Base-by-base conservation (phyloP, 208 protist genomes). In the Crithidia sp. region DNA sequence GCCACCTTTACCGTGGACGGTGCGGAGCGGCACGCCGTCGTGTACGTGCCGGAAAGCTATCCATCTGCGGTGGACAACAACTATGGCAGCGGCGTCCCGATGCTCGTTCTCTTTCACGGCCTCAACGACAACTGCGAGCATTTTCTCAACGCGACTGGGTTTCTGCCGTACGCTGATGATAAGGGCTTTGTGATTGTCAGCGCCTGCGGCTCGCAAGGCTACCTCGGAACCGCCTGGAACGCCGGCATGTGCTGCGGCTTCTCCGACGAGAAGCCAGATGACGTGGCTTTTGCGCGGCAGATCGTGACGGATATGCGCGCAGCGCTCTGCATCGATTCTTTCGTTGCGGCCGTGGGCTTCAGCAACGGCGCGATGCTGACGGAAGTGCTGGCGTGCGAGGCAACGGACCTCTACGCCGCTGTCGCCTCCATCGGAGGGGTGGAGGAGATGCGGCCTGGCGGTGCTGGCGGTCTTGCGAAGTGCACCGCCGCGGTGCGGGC, bases 301-400 rank as follows among this genome's bases (percentile, higher is more conserved):
- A 65, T 91, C 12, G 74, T 93, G n/a, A 14, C 67, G 4, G 60
- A 71, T 4, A 59, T 86, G 47, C 56, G 54, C 16, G 40, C 66
- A n/a, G 41, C 37, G 7, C 0, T 83, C 7, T 87, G 84, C 67
- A 67, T 93, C 16, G 74, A 94, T 64, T 16, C 47, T 7, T 55
- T 44, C 10, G 72, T 89, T 10, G 83, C 88, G 74, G 81, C 88
- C 6, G 82, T 85, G 7, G 90, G 90, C 16, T 93, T 93, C 77
- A 95, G 90, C 79, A 95, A 95, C 62, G 90, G 90, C 5, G 90
- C 86, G 12, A 95, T 95, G 87, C 71, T 93, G 47, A 52, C 82
- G 17, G 78, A 95, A 73, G 84, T 89, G 64, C 74, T 95, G 10
- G 87, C 71, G 9, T 95, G 90, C 77, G 19, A 65, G 0, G 68